phyloP scores from a whole-genome alignment of 345 rosid species.

The Populus tremula region DNA sequence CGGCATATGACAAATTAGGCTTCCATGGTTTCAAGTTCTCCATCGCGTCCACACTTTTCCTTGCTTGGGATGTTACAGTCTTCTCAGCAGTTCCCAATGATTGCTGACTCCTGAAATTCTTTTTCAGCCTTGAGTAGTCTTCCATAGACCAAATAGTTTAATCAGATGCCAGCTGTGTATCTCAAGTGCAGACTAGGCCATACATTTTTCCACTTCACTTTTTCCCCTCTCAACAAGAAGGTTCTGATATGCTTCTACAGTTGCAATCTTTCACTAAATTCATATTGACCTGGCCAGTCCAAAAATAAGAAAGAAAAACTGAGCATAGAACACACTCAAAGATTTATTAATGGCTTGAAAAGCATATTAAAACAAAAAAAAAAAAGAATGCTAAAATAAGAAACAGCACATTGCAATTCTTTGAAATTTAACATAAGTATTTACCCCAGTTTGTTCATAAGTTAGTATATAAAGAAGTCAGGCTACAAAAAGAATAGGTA shows the following conservation, averaged over 20 bases:
- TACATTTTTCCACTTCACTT: not conserved
- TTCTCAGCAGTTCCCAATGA: constrained; percentile 32
- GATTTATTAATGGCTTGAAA: not conserved
- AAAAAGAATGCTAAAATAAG: not conserved
- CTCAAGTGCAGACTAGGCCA: constrained; percentile 3
- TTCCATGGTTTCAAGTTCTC: constrained; percentile 43
- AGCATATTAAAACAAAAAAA: not conserved
- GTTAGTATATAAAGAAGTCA: not conserved
- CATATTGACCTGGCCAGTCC: constrained; percentile 10
- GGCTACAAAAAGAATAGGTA: too few relatives aligned
- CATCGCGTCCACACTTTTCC: constrained; percentile 28
- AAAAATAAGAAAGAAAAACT: constrained; percentile 5
- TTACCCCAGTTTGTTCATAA: not conserved
- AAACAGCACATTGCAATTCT: not conserved
- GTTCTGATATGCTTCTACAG: constrained; percentile 6
- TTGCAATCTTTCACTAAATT: constrained; percentile 13
- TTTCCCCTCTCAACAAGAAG: not conserved
- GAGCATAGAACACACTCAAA: constrained; percentile 4
- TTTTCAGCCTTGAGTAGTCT: constrained; percentile 32
- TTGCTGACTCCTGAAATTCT: constrained; percentile 29
- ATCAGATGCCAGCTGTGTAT: constrained; percentile 4
- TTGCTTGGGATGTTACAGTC: constrained; percentile 23
- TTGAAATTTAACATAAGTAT: not conserved
- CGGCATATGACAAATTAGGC: constrained; percentile 42
- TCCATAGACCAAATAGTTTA: constrained; percentile 37